These are phyloP conservation scores for Scedosporium dehoogii DNA, from an alignment of 2,329 filamentous ascomycete species.

Conservation along the genomic window DNA sequence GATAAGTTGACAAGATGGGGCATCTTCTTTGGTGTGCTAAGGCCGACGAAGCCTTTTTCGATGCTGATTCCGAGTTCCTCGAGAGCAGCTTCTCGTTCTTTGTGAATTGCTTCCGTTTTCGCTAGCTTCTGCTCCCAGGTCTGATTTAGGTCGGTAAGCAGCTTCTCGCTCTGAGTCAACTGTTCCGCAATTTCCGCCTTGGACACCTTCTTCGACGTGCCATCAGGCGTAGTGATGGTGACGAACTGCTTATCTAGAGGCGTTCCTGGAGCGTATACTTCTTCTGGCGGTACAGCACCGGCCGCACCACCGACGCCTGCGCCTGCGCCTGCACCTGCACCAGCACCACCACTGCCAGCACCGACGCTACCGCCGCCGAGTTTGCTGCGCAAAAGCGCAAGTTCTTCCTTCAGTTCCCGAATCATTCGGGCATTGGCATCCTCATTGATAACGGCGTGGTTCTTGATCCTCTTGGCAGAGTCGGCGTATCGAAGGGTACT, in stretches of 20 bases:
- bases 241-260: slow-evolving; percentile 94
- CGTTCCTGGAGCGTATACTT: slow-evolving; percentile 85
- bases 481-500: slow-evolving; percentile 94
- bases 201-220: slow-evolving; percentile 84
- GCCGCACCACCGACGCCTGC: slow-evolving; percentile 27
- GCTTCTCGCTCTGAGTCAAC: slow-evolving; percentile 89
- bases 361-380: slow-evolving; percentile 47
- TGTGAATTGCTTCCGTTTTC: slow-evolving; percentile 95
- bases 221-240: slow-evolving; percentile 79
- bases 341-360: slow-evolving; percentile 31
- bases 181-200: slow-evolving; percentile 98
- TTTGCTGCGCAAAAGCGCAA: slow-evolving; percentile 78
- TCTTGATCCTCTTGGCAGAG: slow-evolving; percentile 98
- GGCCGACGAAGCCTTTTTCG: slow-evolving; percentile 91
- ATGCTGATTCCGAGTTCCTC: slow-evolving; percentile 98
- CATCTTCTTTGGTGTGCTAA: slow-evolving; percentile 98
- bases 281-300: slow-evolving; percentile 51
- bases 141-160: slow-evolving; percentile 91
- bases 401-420: slow-evolving; percentile 89
- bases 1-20: slow-evolving; percentile 96
- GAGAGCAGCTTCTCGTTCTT: slow-evolving; percentile 86
- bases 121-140: slow-evolving; percentile 96
- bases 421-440: slow-evolving; percentile 99
- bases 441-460: slow-evolving; percentile 97
- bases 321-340: slow-evolving; percentile 24